Evolutionary conservation across 1,284 basidiomycete species (phyloP).

Genomic region (Albatrellus sp.): DNA sequence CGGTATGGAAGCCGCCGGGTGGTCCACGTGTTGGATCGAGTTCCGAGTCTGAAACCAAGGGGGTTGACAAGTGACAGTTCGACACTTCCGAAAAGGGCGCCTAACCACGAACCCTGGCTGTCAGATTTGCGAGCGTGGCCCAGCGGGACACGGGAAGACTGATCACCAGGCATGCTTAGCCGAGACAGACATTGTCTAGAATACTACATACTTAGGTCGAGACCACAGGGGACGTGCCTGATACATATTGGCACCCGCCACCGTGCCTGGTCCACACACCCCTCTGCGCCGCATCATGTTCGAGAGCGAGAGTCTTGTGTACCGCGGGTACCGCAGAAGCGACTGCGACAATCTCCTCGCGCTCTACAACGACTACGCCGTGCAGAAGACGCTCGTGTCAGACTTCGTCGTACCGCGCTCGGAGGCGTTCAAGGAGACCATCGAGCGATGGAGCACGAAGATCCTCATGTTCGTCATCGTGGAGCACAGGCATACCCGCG

Average conservation of each 20-base stretch:
- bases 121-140: too few relatives aligned
- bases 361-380: background rate
- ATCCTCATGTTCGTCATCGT: conserved; percentile 6
- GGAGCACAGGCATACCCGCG: conserved; percentile 7
- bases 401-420: background rate
- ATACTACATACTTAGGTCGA: background rate
- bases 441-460: too few relatives aligned
- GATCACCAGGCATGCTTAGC: too few relatives aligned
- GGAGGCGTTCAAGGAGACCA: background rate
- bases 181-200: background rate
- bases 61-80: too few relatives aligned
- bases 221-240: background rate
- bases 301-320: background rate
- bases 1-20: too few relatives aligned
- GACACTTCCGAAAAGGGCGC: too few relatives aligned
- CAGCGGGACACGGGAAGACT: too few relatives aligned
- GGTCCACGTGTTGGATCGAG: too few relatives aligned
- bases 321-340: background rate
- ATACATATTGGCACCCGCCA: background rate
- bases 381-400: background rate
- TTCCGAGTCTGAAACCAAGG: too few relatives aligned
- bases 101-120: too few relatives aligned
- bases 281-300: background rate
- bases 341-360: background rate
- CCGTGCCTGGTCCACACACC: background rate